phyloP scores from a whole-genome alignment of 805 yeast genomes.

The Nakazawaea holstii region DNA sequence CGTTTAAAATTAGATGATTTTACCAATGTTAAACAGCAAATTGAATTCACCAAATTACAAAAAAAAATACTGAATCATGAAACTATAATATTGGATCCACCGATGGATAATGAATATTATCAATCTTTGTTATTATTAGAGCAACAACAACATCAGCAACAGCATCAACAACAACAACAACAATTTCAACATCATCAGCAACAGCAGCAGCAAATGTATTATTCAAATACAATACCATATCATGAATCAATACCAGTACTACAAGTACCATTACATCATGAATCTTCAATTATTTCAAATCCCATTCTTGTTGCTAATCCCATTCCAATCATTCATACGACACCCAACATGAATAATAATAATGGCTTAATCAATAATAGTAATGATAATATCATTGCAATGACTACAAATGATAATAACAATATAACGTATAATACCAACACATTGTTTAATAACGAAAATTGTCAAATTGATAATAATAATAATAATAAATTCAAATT shows the following conservation, averaged over 20 bases:
- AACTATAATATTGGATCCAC: conserved; percentile 6
- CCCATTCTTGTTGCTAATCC: too few species aligned
- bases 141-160: neutral
- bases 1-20: conserved; percentile 44
- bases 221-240: too few species aligned
- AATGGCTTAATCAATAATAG: too few species aligned
- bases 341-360: too few species aligned
- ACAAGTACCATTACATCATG: too few species aligned
- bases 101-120: neutral
- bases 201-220: neutral
- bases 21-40: conserved; percentile 26
- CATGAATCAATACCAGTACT: too few species aligned
- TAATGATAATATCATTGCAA: too few species aligned
- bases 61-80: conserved; percentile 5
- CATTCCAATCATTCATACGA: too few species aligned
- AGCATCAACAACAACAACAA: neutral
- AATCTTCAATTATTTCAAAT: too few species aligned
- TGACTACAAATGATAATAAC: too few species aligned
- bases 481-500: neutral
- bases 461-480: neutral
- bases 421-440: too few species aligned
- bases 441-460: neutral
- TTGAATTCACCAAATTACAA: conserved; percentile 6
- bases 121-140: too few species aligned
- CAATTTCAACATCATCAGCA: neutral